phyloP scores from a whole-genome alignment of 768 basidiomycete species.

The Suillus decipiens region DNA sequence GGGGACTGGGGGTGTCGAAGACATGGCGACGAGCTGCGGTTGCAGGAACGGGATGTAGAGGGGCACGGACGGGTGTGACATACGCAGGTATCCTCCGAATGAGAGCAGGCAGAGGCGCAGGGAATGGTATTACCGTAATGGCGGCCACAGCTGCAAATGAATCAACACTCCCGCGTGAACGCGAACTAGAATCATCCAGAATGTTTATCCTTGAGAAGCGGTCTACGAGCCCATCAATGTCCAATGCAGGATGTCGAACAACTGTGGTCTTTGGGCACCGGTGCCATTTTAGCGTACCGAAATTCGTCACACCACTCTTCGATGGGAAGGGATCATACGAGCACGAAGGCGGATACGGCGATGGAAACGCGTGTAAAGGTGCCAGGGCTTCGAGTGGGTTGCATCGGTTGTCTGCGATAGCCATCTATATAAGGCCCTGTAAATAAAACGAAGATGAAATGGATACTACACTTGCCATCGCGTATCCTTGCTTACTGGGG shows the following conservation, averaged over 20 bases:
- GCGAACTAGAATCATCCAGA: slow-evolving; percentile 10
- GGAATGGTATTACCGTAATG: slow-evolving; percentile 17
- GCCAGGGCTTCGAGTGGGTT: slow-evolving; percentile 17
- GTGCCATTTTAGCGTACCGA: slow-evolving; percentile 14
- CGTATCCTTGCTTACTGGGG: slow-evolving; percentile 13
- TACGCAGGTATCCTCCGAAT: not conserved
- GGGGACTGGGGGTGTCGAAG: slow-evolving; percentile 23
- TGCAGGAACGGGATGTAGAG: slow-evolving; percentile 11
- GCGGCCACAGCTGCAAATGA: slow-evolving; percentile 12
- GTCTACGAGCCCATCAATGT: slow-evolving; percentile 12
- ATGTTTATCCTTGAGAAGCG: slow-evolving; percentile 17
- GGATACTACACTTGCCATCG: slow-evolving; percentile 9
- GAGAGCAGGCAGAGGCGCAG: slow-evolving; percentile 23
- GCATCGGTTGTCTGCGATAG: not conserved
- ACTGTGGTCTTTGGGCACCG: slow-evolving; percentile 3
- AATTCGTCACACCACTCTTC: slow-evolving; percentile 6
- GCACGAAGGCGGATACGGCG: slow-evolving; percentile 19
- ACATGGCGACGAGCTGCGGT: slow-evolving; percentile 15
- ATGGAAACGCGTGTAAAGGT: slow-evolving; percentile 26
- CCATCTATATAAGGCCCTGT: not conserved
- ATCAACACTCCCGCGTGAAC: not conserved
- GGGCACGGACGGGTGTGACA: slow-evolving; percentile 5
- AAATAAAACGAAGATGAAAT: not conserved
- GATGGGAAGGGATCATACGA: slow-evolving; percentile 21
- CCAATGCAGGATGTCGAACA: not conserved